Percentiles rank a stretch among this genome's conserved stretches.
phyloP scores from a whole-genome alignment of 106 monocot genomes.

The Dendrobium catenatum region DNA sequence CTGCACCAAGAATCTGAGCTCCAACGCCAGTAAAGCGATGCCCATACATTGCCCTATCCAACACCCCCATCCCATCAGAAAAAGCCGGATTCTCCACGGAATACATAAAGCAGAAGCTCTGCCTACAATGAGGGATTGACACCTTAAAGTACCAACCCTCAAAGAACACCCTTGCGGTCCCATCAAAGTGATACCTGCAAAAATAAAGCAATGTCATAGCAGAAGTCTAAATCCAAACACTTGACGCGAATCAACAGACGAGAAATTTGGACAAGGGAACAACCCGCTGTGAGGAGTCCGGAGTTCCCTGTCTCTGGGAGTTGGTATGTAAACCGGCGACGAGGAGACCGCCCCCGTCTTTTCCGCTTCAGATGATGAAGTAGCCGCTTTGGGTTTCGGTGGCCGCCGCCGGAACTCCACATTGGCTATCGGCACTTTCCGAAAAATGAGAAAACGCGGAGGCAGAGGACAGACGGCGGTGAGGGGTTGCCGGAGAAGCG shows the following conservation, averaged over 20 bases:
- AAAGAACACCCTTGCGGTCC: constrained; percentile 62
- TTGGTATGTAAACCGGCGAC: constrained; percentile 61
- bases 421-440: background rate
- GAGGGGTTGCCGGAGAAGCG: background rate
- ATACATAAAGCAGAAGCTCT: constrained; percentile 99
- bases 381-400: background rate
- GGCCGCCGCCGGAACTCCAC: background rate
- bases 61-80: constrained; percentile 46
- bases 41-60: constrained; percentile 52
- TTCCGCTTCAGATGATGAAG: background rate
- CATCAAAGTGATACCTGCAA: constrained; percentile 88
- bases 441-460: background rate
- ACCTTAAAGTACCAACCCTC: constrained; percentile 99
- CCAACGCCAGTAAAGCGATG: constrained; percentile 75
- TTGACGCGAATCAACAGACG: background rate
- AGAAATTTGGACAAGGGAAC: background rate
- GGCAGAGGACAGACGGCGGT: background rate
- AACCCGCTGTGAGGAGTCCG: constrained; percentile 99
- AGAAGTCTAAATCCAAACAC: constrained; percentile 3
- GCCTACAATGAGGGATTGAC: constrained; percentile 60
- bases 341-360: background rate
- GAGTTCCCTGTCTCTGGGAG: constrained; percentile 60
- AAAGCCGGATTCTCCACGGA: constrained; percentile 89
- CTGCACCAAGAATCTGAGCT: constrained; percentile 91
- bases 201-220: background rate